phyloP scores from a whole-genome alignment of 441 rosid species.

The Erodium moschatum region DNA sequence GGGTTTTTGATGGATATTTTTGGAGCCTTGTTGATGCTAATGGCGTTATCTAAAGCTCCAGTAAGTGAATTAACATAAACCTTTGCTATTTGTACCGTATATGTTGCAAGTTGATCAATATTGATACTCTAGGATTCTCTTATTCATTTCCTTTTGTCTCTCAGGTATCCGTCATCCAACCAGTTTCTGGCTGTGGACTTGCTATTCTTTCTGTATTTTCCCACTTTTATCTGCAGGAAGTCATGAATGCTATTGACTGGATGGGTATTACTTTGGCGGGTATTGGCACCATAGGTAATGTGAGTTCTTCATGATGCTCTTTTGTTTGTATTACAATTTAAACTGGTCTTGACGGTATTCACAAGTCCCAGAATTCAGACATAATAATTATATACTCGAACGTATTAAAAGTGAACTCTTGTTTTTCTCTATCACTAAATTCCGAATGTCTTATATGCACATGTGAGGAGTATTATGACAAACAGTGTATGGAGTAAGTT shows the following conservation, averaged over 20 bases:
- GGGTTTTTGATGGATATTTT: slow-evolving; percentile 88
- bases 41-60: slow-evolving; percentile 82
- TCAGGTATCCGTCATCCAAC: slow-evolving; percentile 93
- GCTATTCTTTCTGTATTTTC: slow-evolving; percentile 86
- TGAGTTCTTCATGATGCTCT: slow-evolving; percentile 19
- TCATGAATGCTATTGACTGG: slow-evolving; percentile 92
- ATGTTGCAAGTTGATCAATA: background rate
- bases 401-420: background rate
- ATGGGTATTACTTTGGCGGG: slow-evolving; percentile 85
- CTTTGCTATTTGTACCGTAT: background rate
- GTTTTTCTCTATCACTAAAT: background rate
- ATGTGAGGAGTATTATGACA: background rate
- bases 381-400: slow-evolving; percentile 7
- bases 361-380: slow-evolving; percentile 1
- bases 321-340: slow-evolving; percentile 1
- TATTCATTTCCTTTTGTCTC: slow-evolving; percentile 11
- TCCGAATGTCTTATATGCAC: background rate
- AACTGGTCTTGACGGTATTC: slow-evolving; percentile 12
- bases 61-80: slow-evolving; percentile 28
- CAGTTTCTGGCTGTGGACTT: slow-evolving; percentile 96
- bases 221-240: slow-evolving; percentile 88
- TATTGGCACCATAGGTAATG: slow-evolving; percentile 89
- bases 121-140: slow-evolving; percentile 6
- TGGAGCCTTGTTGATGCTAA: slow-evolving; percentile 88
- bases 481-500: background rate